Evolutionary conservation across 2,329 filamentous ascomycete species (phyloP), one percentile per base, ranked within the genome.

Genomic region (Tolypocladium inflatum): DNA sequence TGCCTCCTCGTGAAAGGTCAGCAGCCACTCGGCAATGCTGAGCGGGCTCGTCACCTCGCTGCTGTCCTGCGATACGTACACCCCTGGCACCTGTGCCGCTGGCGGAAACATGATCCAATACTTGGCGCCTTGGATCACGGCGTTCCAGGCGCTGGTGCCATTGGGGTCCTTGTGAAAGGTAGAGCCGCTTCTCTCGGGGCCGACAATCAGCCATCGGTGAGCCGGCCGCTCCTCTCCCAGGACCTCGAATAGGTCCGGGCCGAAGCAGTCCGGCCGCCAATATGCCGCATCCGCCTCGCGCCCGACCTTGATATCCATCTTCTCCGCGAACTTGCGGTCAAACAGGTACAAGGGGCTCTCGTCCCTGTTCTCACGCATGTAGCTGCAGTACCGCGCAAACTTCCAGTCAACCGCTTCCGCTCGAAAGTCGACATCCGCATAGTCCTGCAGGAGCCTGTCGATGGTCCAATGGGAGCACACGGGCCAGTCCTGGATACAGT

Each of bases 51-150:
- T 97, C 55, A 97, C 92, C 73, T 97, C 93, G 68, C 90, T 92
- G 68, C 90, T 88, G 68, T 97, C 94, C 43, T 86, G 80, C 5
- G 90, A 95, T 48, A 97, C 90, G 65, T 88, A 96, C 42, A 97
- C 92, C 4, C 93, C 93, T 0, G 93, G 93, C 8, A 94, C 91
- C 4, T 86, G 80, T 0, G 85, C 82, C 0, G 84, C 84, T 0
- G 89, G 88, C 0, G 91, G 91, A 68, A 97, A 97, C 91, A 97
- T 95, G 71, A 97, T 93, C 93, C 94, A 97, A 78, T 97, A 97
- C 70, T 97, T 97, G 39, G 87, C 84, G 6, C 93, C 94, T 59
- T 88, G 85, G 35, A 97, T 78, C 17, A 97, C 90, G 1, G 92
- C 93, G 70, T 97, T 97, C 94, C 93, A 97, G 0, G 94, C 93